Base-by-base conservation (phyloP, 768 basidiomycete genomes). In the Rubroboletus pulcherrimus region DNA sequence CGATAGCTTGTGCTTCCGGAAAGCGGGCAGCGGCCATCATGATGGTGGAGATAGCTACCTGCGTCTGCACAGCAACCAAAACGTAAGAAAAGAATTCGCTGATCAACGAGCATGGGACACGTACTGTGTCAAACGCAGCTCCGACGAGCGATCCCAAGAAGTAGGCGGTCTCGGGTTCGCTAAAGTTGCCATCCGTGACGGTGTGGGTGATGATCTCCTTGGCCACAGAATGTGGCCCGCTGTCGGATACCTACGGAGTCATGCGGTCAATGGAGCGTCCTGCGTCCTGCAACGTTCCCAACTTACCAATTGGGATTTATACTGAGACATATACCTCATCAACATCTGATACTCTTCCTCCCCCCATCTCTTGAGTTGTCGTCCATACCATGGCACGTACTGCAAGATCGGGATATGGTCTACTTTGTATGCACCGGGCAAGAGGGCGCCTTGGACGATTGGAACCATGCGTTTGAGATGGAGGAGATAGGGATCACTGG, bases 331-430 rank as follows among this genome's bases (percentile, higher is more conserved):
- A 35, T 81, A 80, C 0, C 70, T 66, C 55, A 74, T 79, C 65
- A 85, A 81, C 30, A 84, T 65, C 0, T 56, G 60, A 0, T 82
- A 72, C 57, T 86, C 84, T 55, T 83, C 80, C 2, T 64, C 59
- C 44, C 86, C 83, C 38, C 81, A 83, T 2, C 74, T 71, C 55
- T 75, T 75, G 7, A 88, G 73, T 51, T 82, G 78, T 15, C 75
- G 73, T 1, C 83, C 74, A 60, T 85, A 85, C n/a, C 81, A 82
- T 1, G 86, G 85, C n/a, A 88, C 62, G 57, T 80, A 82, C 19
- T 54, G 56, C 26, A 76, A 60, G 42, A 73, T 48, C 0, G 75
- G 76, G 51, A 66, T 70, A n/a, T 58, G 60, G 50, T 77, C 75
- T 11, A 74, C 74, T 12, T 57, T 54, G 46, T 71, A 71, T 5